Conservation (phyloP, 176 grass and related monocot species). For the Carex scoparia region DNA sequence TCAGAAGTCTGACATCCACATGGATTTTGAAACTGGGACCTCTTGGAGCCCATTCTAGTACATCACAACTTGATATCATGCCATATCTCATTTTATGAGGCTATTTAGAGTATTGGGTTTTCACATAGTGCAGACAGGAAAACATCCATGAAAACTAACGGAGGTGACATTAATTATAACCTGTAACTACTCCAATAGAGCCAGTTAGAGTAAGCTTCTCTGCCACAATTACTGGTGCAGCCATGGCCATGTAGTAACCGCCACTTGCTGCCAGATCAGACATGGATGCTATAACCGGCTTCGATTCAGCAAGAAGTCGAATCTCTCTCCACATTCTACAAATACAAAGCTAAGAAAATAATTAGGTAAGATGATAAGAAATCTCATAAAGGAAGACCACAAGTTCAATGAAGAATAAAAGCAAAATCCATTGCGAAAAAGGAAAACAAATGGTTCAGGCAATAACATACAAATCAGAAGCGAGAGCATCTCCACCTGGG, state of each 20-base stretch:
- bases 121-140: background rate
- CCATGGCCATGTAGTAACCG: constrained; percentile 97
- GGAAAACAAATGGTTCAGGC: background rate
- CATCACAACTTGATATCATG: background rate
- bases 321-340: constrained; percentile 99
- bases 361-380: background rate
- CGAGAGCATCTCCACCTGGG: constrained; percentile 95
- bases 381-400: background rate
- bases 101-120: background rate
- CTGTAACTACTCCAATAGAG: constrained; percentile 95
- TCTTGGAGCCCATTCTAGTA: background rate
- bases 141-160: constrained; percentile 16
- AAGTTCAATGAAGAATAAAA: background rate
- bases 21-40: background rate
- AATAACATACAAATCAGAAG: constrained; percentile 93
- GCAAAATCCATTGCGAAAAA: background rate
- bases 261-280: constrained; percentile 95
- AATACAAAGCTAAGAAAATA: constrained; percentile 19
- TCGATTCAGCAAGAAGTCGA: constrained; percentile 67
- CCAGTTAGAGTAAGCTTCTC: constrained; percentile 95
- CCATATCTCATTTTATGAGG: background rate
- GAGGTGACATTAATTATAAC: constrained; percentile 31
- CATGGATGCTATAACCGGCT: constrained; percentile 95
- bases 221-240: constrained; percentile 77
- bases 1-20: background rate